Base-by-base conservation (phyloP, 169 alveolate species). In the Toxoplasma gondii region DNA sequence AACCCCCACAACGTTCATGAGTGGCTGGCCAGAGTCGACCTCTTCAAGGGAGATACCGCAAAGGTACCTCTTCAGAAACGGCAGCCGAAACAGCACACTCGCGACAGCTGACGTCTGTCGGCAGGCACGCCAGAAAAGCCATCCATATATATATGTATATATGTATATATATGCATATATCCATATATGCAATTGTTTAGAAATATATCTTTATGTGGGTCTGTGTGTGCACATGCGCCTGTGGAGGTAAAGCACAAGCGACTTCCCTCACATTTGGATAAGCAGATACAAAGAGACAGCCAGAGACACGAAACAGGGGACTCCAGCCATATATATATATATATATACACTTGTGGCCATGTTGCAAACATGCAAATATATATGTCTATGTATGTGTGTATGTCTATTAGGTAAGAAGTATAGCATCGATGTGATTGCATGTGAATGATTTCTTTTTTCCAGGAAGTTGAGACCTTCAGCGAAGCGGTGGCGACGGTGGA, bases 1-100 rank as follows among this genome's bases (percentile, higher is more conserved):
- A 98, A 98, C 94, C 98, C 99, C 31, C 98, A 98, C 97, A 98
- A 98, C 96, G 98, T 98, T 44, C 96, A 98, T 91, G 98, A 98
- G 91, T 98, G 99, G 99, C 94, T 98, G 38, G 96, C 98, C 93
- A 93, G 98, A 27, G 97, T 95, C 34, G 95, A 96, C 70, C 88
- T 94, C 81, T 90, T 88, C 83, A 90, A 92, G 88, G 96, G 94
- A 49, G 96, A 94, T 44, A 38, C 91, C 24, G n/a, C 36, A 29
- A 93, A 93, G 93, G 95, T 49, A 44, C 29, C 69, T 10, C 36
- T 31, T 0, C 19, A 22, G 19, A 43, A n/a, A n/a, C n/a, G n/a
- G n/a, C n/a, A n/a, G n/a, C n/a, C n/a, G n/a, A 29, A n/a, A 54
- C 44, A 19, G 54, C n/a, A 39, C 39, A 12, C n/a, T n/a, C n/a